phyloP scores from a whole-genome alignment of 495 filamentous ascomycete species.

The Aspergillus diversus region DNA sequence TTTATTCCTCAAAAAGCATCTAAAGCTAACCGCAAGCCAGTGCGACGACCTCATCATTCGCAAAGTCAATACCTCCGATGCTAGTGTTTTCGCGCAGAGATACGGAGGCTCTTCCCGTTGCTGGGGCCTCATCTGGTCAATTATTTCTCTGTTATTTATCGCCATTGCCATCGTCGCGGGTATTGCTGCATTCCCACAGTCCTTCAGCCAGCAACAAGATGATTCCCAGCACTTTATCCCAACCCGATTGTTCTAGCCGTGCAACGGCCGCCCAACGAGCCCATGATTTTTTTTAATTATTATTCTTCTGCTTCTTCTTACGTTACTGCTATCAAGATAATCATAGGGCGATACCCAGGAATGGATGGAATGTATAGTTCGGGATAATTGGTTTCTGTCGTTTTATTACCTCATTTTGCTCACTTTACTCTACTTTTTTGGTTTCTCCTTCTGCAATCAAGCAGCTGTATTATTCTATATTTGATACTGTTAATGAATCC shows the following conservation, averaged over 20 bases:
- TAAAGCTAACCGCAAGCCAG: conserved; percentile 23
- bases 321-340: too few species aligned
- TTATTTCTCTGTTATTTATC: conserved; percentile 73
- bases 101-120: conserved; percentile 81
- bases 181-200: conserved; percentile 74
- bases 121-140: conserved; percentile 79
- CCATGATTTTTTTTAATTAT: background rate
- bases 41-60: conserved; percentile 83
- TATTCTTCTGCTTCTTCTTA: background rate
- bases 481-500: too few species aligned
- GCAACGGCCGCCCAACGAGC: background rate
- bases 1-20: background rate
- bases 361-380: too few species aligned
- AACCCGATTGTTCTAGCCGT: conserved; percentile 32
- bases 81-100: conserved; percentile 76
- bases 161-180: conserved; percentile 70
- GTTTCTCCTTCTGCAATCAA: too few species aligned
- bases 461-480: too few species aligned
- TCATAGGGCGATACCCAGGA: too few species aligned
- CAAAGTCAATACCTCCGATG: conserved; percentile 80
- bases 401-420: too few species aligned
- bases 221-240: conserved; percentile 71
- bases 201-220: conserved; percentile 65
- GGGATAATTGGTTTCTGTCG: too few species aligned
- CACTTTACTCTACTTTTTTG: too few species aligned